Percentiles rank a stretch among this genome's conserved stretches.
These are phyloP conservation scores for Erythrobasidium hasegawianum DNA, from an alignment of 1,284 basidiomycete species.

Conservation along the genomic window DNA sequence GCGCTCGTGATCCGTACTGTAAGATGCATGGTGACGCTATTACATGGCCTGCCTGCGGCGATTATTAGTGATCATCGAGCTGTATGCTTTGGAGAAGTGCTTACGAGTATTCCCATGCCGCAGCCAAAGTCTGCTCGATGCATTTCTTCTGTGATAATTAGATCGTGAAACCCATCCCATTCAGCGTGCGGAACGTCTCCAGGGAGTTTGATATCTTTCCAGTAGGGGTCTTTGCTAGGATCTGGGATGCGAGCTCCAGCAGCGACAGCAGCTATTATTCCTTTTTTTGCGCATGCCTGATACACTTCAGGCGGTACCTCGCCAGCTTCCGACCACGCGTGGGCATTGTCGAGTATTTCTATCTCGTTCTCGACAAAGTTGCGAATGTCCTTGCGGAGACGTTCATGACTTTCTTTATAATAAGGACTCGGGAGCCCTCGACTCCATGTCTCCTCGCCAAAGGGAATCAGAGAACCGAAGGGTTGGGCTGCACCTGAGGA, in stretches of 20 bases:
- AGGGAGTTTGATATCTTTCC: slow-evolving; percentile 45
- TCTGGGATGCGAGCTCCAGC: slow-evolving; percentile 21
- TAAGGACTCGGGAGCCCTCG: slow-evolving; percentile 50
- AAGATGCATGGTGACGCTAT: slow-evolving; percentile 38
- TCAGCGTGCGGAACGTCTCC: slow-evolving; percentile 49
- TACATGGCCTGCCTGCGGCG: slow-evolving; percentile 31
- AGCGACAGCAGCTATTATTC: slow-evolving; percentile 42
- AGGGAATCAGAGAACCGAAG: slow-evolving; percentile 37
- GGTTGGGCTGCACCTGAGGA: slow-evolving; percentile 12
- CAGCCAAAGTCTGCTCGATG: slow-evolving; percentile 42
- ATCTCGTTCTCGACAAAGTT: slow-evolving; percentile 44
- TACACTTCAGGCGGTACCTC: slow-evolving; percentile 42
- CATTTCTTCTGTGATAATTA: slow-evolving; percentile 42
- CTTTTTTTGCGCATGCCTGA: slow-evolving; percentile 45
- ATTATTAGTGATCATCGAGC: no score
- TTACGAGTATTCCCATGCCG: slow-evolving; percentile 48
- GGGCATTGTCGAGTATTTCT: slow-evolving; percentile 38
- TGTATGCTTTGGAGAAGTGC: no score
- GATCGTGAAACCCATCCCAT: slow-evolving; percentile 45
- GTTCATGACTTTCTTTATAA: slow-evolving; percentile 50
- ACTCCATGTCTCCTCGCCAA: slow-evolving; percentile 47
- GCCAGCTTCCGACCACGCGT: slow-evolving; percentile 41
- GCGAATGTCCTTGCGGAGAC: slow-evolving; percentile 49
- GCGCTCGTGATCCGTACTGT: slow-evolving; percentile 49
- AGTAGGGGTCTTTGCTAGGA: slow-evolving; percentile 32